Evolutionary conservation across 2,329 filamentous ascomycete genomes (phyloP).

Genomic region (Phialocephala subalpina): DNA sequence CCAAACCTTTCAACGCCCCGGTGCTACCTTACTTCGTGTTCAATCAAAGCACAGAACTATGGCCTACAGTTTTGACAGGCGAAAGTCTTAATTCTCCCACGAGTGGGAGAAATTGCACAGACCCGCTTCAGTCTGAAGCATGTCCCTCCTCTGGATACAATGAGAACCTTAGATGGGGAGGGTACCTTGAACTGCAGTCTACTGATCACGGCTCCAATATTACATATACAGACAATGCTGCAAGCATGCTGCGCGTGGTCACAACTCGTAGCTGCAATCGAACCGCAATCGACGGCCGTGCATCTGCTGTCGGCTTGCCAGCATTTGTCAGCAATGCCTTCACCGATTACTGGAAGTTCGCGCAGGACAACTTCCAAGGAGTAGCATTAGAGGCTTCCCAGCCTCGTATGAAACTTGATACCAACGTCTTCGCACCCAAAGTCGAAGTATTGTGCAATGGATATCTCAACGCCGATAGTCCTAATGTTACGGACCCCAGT

Average conservation of each 20-base stretch:
- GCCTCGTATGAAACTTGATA: conserved; percentile 4
- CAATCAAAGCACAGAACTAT: conserved; percentile 10
- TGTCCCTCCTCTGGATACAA: conserved; percentile 5
- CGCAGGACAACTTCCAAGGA: conserved; percentile 5
- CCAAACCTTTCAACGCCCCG: neutral
- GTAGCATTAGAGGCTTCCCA: conserved; percentile 7
- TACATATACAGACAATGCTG: neutral
- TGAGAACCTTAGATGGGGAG: neutral
- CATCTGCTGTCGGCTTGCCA: conserved; percentile 5
- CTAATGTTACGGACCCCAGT: neutral
- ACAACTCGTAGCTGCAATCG: conserved; percentile 9
- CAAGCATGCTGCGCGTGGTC: neutral
- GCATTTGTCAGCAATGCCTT: conserved; percentile 1
- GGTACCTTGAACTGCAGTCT: neutral
- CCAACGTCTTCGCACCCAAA: conserved; percentile 2
- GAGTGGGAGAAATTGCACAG: neutral
- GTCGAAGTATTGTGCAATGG: conserved; percentile 6
- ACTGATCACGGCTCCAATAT: conserved; percentile 12
- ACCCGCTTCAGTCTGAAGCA: neutral
- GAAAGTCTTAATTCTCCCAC: neutral
- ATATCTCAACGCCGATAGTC: neutral
- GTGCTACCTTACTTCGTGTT: conserved; percentile 13
- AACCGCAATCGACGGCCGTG: conserved; percentile 8
- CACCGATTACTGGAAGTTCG: conserved; percentile 7
- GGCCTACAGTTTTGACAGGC: conserved; percentile 4